Percentiles rank a stretch among this genome's conserved stretches.
Conservation (phyloP, 345 rosid species). For the Hibiscus mutabilis region DNA sequence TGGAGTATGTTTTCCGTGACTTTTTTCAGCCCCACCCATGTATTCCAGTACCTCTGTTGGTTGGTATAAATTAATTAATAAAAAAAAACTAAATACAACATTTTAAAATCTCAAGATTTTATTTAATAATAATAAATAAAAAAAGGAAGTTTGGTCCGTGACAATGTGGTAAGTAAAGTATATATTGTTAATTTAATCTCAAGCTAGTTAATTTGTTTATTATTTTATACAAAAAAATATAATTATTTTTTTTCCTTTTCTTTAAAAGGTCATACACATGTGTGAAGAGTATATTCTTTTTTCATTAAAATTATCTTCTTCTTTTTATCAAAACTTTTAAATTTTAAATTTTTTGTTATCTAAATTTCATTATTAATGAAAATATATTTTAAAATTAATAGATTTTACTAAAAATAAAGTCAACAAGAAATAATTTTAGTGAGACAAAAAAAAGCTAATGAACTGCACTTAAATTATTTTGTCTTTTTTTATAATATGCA, state of each 20-base stretch:
- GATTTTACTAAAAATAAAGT: too few relatives aligned
- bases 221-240: not conserved
- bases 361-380: too few relatives aligned
- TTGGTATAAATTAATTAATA: too few relatives aligned
- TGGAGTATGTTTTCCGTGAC: not conserved
- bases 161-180: not conserved
- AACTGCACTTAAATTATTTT: too few relatives aligned
- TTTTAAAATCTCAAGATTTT: not conserved
- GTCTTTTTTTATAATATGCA: too few relatives aligned
- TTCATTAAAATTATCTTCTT: too few relatives aligned
- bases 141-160: slow-evolving; percentile 8
- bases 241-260: not conserved
- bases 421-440: too few relatives aligned
- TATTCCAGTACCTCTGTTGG: not conserved
- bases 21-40: not conserved
- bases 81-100: not conserved
- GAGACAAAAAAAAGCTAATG: too few relatives aligned
- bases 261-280: not conserved
- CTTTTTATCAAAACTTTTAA: too few relatives aligned
- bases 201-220: not conserved
- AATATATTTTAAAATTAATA: too few relatives aligned
- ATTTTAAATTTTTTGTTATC: too few relatives aligned
- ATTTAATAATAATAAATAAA: not conserved
- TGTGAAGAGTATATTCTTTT: not conserved
- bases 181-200: not conserved